phyloP scores from a whole-genome alignment of 1,284 basidiomycete genomes.

The Xerocomus nothofagi region DNA sequence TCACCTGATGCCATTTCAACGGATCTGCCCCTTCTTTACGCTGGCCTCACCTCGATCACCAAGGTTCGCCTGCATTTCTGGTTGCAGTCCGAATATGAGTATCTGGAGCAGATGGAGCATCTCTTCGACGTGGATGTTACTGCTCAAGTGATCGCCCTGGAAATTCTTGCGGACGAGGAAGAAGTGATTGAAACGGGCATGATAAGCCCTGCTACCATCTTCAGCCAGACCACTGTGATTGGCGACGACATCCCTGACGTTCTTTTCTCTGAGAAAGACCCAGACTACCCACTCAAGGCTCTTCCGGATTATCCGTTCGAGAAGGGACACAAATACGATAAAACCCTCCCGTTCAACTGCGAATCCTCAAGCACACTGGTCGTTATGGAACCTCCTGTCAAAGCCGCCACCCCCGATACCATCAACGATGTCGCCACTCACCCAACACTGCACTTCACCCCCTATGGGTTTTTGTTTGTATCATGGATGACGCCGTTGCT shows the following conservation, averaged over 20 bases:
- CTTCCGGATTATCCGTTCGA: not conserved
- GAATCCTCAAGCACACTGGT: slow-evolving; percentile 23
- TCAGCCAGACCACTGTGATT: slow-evolving; percentile 23
- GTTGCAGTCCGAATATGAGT: slow-evolving; percentile 30
- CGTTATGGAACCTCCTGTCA: slow-evolving; percentile 26
- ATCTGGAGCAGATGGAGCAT: slow-evolving; percentile 20
- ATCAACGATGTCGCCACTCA: slow-evolving; percentile 22
- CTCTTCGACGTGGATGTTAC: slow-evolving; percentile 28
- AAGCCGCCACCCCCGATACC: slow-evolving; percentile 13
- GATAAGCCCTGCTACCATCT: slow-evolving; percentile 7
- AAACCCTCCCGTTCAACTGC: not conserved
- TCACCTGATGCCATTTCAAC: slow-evolving; percentile 15
- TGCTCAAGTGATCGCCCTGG: slow-evolving; percentile 21
- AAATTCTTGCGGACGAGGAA: slow-evolving; percentile 24
- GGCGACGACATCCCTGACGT: slow-evolving; percentile 21
- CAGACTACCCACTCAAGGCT: slow-evolving; percentile 8
- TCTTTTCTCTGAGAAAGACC: slow-evolving; percentile 2
- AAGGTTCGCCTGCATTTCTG: slow-evolving; percentile 30
- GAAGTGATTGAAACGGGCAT: slow-evolving; percentile 11
- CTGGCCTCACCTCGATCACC: slow-evolving; percentile 27
- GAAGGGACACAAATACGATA: slow-evolving; percentile 1
- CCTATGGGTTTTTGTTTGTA: slow-evolving; percentile 22
- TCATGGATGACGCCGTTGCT: slow-evolving; percentile 31
- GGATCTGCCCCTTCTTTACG: slow-evolving; percentile 25
- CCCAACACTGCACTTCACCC: slow-evolving; percentile 17